Percentiles rank a stretch among this genome's conserved stretches.
phyloP scores from a whole-genome alignment of 768 basidiomycete species.

The Xanthoconium purpureum region DNA sequence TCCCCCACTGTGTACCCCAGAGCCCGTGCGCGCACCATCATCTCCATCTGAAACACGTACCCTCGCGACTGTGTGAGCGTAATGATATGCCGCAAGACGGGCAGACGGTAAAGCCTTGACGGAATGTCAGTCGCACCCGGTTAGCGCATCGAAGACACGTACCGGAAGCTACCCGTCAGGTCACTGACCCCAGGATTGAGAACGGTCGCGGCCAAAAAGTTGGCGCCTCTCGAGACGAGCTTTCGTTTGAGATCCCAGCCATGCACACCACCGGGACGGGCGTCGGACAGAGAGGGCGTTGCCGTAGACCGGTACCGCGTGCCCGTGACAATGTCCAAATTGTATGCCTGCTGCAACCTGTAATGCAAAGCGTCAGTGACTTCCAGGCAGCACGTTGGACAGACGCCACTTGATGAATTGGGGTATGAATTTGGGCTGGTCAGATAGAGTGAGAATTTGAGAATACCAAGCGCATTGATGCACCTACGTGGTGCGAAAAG shows the following conservation, averaged over 20 bases:
- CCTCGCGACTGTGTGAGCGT: conserved; percentile 81
- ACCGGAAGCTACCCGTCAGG: conserved; percentile 89
- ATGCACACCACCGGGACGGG: conserved; percentile 79
- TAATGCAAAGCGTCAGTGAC: conserved; percentile 1
- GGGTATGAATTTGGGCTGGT: conserved; percentile 90
- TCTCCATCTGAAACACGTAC: conserved; percentile 98
- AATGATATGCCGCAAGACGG: conserved; percentile 80
- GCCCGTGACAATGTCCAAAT: conserved; percentile 91
- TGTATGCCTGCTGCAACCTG: conserved; percentile 80
- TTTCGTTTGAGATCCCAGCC: conserved; percentile 93
- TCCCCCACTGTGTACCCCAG: conserved; percentile 86
- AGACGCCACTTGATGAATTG: conserved; percentile 74
- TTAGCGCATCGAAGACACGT: conserved; percentile 18
- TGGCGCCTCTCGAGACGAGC: conserved; percentile 83
- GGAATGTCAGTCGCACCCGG: neutral
- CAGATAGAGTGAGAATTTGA: conserved; percentile 3
- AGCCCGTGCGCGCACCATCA: conserved; percentile 88
- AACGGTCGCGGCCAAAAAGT: conserved; percentile 85
- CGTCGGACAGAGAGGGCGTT: conserved; percentile 52
- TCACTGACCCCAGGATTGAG: conserved; percentile 86
- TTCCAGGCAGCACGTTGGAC: neutral
- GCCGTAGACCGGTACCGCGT: conserved; percentile 76
- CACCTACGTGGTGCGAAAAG: conserved; percentile 87
- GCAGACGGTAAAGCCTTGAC: conserved; percentile 67
- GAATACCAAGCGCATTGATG: neutral